Percentiles rank a stretch among this genome's conserved stretches.
Evolutionary conservation across 257 asterid species (phyloP).

Genomic region (Gardenia jasminoides): DNA sequence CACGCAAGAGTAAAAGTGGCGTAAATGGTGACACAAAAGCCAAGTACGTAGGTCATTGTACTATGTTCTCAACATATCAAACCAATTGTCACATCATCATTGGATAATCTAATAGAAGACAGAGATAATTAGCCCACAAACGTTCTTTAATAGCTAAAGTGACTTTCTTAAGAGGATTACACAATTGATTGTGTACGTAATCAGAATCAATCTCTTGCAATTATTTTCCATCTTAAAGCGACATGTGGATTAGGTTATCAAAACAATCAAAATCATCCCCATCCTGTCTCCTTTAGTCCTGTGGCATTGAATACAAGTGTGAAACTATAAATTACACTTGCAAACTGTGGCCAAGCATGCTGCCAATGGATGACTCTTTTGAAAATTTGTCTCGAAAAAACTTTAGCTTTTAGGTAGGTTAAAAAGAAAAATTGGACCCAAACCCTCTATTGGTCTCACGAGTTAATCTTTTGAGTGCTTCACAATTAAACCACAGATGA

Average conservation of each 20-base stretch:
- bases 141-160: no score
- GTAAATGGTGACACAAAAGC: no score
- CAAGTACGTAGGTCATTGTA: no score
- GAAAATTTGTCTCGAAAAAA: neutral
- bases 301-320: neutral
- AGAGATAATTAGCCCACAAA: neutral
- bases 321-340: neutral
- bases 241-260: no score
- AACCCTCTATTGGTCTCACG: constrained; percentile 18
- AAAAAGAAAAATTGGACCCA: neutral
- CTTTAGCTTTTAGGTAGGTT: constrained; percentile 15
- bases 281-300: no score
- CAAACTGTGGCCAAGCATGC: constrained; percentile 6
- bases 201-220: neutral
- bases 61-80: no score
- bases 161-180: neutral
- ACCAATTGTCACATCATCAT: neutral
- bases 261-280: neutral
- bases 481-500: constrained; percentile 8
- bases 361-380: neutral
- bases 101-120: neutral
- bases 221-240: neutral
- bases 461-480: constrained; percentile 7
- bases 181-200: neutral
- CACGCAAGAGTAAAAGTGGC: no score